phyloP scores from a whole-genome alignment of 2,329 filamentous ascomycete genomes.

The Zasmidium cellare region DNA sequence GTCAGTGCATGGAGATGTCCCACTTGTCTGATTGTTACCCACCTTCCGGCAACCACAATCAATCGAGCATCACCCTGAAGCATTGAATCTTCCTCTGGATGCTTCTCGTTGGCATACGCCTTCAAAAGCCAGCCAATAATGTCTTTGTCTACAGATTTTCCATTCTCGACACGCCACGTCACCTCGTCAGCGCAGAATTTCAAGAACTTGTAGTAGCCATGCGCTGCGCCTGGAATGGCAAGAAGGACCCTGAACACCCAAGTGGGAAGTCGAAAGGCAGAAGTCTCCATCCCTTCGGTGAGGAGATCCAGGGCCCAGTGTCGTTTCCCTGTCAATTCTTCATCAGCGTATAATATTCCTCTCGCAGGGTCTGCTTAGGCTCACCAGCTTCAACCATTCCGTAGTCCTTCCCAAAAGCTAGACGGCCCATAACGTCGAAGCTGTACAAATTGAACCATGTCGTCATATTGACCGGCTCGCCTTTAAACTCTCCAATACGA shows the following conservation, averaged over 20 bases:
- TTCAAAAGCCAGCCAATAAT: constrained; percentile 34
- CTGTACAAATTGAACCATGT: constrained; percentile 45
- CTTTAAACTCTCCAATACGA: constrained; percentile 26
- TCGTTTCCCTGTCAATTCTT: constrained; percentile 21
- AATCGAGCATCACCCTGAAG: constrained; percentile 28
- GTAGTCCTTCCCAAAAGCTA: constrained; percentile 47
- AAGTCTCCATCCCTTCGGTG: constrained; percentile 32
- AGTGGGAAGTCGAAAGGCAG: constrained; percentile 27
- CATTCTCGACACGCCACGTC: constrained; percentile 31
- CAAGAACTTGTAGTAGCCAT: constrained; percentile 37
- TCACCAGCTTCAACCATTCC: constrained; percentile 36
- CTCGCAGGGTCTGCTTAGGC: not conserved
- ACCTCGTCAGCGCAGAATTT: constrained; percentile 38
- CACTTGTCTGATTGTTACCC: constrained; percentile 3
- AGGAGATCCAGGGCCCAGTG: constrained; percentile 41
- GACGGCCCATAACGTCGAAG: constrained; percentile 48
- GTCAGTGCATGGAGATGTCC: too few species aligned
- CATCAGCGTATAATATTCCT: not conserved
- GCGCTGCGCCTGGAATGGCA: constrained; percentile 35
- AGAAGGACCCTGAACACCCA: constrained; percentile 38
- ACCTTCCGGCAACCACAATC: constrained; percentile 40
- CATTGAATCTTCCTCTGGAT: constrained; percentile 28
- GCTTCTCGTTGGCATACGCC: constrained; percentile 24
- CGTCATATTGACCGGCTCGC: constrained; percentile 38
- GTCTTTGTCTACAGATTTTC: constrained; percentile 19